Evolutionary conservation across 352 stramenopile genomes (phyloP), one percentile per base, ranked within the genome.

Genomic region (Globisporangium emineosum): DNA sequence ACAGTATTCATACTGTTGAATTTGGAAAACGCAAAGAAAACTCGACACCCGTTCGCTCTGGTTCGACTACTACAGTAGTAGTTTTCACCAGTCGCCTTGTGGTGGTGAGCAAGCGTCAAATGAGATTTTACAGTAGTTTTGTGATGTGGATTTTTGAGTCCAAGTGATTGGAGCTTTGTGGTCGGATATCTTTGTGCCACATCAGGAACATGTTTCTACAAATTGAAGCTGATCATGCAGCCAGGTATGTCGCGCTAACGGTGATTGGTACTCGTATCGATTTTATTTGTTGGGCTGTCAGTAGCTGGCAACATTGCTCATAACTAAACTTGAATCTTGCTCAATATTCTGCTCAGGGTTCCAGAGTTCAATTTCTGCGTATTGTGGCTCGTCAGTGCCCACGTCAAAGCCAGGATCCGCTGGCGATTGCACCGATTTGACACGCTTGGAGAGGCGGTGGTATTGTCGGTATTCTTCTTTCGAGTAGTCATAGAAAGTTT

Each of bases 401-500:
- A 29, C 42, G 12, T 21, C 23, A 17, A 21, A 13, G 19, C 8
- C 40, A 23, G 49, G 12, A 12, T 47, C 10, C 19, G 30, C 21
- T 29, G 15, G 19, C 21, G 43, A 1, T 12, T 43, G 56, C 19
- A 68, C 5, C n/a, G 19, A 56, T 40, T 54, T 62, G 32, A 92
- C 81, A 13, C 81, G 75, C 43, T 92, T 90, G 17, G 83, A 81
- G 17, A 90, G 67, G 13, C 78, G 77, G 53, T 92, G 81, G 57
- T 84, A 90, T 64, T 89, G 86, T 23, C 81, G 77, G 37, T 89
- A 82, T 33, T 84, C 72, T 42, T 72, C 67, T 43, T 72, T 73
- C 4, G 53, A 62, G 51, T 89, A 86, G 65, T 92, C 83, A 62
- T 77, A 92, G 64, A 92, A 92, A 21, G 57, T 69, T 27, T 86